Percentiles rank a stretch among this genome's conserved stretches.
These are phyloP conservation scores for Xylariaceae sp. DNA, from an alignment of 2,329 filamentous ascomycete genomes.

Conservation along the genomic window DNA sequence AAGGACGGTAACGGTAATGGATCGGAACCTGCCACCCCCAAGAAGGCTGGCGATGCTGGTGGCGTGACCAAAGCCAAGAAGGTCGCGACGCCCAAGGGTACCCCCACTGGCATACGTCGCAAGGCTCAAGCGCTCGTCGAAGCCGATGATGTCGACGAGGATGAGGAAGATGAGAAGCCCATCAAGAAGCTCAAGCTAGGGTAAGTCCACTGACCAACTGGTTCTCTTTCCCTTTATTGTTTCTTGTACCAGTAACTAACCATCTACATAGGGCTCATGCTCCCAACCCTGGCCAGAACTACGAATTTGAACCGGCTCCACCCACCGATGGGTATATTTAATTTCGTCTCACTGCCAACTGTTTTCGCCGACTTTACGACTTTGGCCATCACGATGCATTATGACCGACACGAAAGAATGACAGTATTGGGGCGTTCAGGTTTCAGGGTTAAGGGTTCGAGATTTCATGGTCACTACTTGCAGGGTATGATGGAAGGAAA, in stretches of 20 bases:
- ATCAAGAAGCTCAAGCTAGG: slow-evolving; percentile 24
- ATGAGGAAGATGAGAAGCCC: neutral
- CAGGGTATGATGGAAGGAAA: neutral
- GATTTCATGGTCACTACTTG: neutral
- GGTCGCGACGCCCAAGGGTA: neutral
- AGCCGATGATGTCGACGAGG: slow-evolving; percentile 11
- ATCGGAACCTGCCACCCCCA: neutral
- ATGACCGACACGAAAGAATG: neutral
- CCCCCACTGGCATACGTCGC: neutral
- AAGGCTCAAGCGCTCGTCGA: neutral
- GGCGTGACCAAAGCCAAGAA: neutral
- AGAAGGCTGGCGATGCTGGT: neutral
- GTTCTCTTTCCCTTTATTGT: neutral
- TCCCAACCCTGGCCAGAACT: neutral
- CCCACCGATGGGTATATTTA: slow-evolving; percentile 1
- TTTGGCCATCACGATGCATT: neutral
- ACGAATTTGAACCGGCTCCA: neutral
- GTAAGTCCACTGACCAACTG: slow-evolving; percentile 11
- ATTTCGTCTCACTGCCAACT: neutral
- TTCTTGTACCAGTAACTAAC: neutral
- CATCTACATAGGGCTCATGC: neutral
- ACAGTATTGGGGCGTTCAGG: neutral
- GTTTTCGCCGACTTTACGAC: neutral
- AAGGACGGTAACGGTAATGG: slow-evolving; percentile 25
- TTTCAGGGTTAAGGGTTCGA: neutral